phyloP scores from a whole-genome alignment of 164 flowering plant genomes.

The Protea cynaroides region DNA sequence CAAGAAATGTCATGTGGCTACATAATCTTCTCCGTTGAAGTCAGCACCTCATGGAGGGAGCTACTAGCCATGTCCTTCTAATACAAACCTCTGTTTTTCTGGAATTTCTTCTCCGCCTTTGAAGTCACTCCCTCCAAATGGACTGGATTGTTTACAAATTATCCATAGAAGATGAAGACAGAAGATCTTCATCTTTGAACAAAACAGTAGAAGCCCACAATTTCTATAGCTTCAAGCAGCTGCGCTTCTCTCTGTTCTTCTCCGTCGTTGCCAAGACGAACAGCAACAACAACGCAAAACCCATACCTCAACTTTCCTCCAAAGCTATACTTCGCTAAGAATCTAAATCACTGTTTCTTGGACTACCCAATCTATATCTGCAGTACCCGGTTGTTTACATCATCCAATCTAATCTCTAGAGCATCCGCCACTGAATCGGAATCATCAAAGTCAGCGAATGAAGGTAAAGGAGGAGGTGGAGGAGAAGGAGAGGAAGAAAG shows the following conservation, averaged over 20 bases:
- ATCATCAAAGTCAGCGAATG: conserved; percentile 14
- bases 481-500: too few species aligned
- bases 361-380: conserved; percentile 15
- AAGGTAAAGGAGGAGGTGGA: conserved; percentile 16
- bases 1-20: too few species aligned
- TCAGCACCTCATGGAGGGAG: conserved; percentile 15
- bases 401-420: conserved; percentile 22
- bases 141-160: conserved; percentile 9
- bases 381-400: conserved; percentile 26
- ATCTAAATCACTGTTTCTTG: conserved; percentile 5
- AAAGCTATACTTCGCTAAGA: conserved; percentile 17
- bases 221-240: too few species aligned
- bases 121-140: conserved; percentile 9
- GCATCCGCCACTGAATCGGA: conserved; percentile 38
- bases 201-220: too few species aligned
- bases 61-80: conserved; percentile 21
- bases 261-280: too few species aligned
- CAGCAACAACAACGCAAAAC: conserved; percentile 34
- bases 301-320: conserved; percentile 16
- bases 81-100: conserved; percentile 14
- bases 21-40: too few species aligned
- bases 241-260: too few species aligned
- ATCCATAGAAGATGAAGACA: too few species aligned
- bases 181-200: conserved; percentile 4
- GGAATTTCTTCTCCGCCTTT: too few species aligned